These are phyloP conservation scores for Tephrocybe sp. DNA, from an alignment of 768 basidiomycete species.

Conservation along the genomic window DNA sequence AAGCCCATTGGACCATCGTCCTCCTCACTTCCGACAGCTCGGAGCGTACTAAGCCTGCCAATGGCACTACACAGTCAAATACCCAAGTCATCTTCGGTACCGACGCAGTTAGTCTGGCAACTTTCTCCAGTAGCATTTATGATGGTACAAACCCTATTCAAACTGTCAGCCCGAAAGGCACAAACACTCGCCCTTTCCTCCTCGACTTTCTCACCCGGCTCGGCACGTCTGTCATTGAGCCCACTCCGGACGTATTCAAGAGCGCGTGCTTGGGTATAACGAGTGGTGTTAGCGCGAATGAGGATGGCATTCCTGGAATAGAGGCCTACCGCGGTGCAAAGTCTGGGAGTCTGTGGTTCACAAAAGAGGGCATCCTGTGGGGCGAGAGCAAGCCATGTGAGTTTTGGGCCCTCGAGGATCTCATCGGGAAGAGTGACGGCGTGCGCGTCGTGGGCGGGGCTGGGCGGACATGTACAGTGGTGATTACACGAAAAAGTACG, in stretches of 20 bases:
- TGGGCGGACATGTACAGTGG: slow-evolving; percentile 67
- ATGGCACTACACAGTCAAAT: slow-evolving; percentile 30
- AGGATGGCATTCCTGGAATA: slow-evolving; percentile 56
- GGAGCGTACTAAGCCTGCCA: slow-evolving; percentile 38
- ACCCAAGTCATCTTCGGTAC: slow-evolving; percentile 71
- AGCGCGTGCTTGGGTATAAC: slow-evolving; percentile 45
- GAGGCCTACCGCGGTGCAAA: slow-evolving; percentile 76
- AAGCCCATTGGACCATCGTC: slow-evolving; percentile 72
- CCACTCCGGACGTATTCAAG: slow-evolving; percentile 52
- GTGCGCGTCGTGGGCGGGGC: slow-evolving; percentile 59
- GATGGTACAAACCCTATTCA: slow-evolving; percentile 24
- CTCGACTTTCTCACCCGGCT: slow-evolving; percentile 54
- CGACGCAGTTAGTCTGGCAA: slow-evolving; percentile 52
- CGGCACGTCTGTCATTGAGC: slow-evolving; percentile 42
- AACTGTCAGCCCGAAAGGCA: slow-evolving; percentile 46
- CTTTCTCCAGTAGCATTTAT: slow-evolving; percentile 44
- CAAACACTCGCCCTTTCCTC: slow-evolving; percentile 48
- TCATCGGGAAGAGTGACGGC: slow-evolving; percentile 50
- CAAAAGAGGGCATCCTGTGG: slow-evolving; percentile 66
- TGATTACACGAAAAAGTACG: slow-evolving; percentile 41
- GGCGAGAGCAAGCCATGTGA: slow-evolving; percentile 77
- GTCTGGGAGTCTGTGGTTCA: slow-evolving; percentile 71
- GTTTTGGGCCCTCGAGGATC: slow-evolving; percentile 66
- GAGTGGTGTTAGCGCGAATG: slow-evolving; percentile 32
- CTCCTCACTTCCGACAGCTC: slow-evolving; percentile 58